phyloP scores from a whole-genome alignment of 192 early-diverging fungal species.

The Bifiguratus adelaidae region DNA sequence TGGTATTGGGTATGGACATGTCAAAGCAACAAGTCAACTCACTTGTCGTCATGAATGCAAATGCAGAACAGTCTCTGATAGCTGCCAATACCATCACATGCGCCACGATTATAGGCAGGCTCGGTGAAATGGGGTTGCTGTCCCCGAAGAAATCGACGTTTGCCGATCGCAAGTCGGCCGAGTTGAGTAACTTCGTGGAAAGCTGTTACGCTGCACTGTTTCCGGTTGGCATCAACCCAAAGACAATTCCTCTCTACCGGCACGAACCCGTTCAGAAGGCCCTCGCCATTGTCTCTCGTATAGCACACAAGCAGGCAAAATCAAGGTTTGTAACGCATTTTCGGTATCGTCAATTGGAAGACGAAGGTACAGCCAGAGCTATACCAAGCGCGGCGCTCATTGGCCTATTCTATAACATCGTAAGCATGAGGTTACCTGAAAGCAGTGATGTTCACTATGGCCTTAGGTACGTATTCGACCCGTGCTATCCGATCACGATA shows the following conservation, averaged over 20 bases:
- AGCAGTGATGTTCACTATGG: background rate
- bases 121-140: too few relatives aligned
- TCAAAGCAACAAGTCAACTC: too few relatives aligned
- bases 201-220: too few relatives aligned
- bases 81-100: too few relatives aligned
- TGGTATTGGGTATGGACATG: too few relatives aligned
- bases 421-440: background rate
- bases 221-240: too few relatives aligned
- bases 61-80: too few relatives aligned
- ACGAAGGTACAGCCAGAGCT: slow-evolving; percentile 27
- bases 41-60: too few relatives aligned
- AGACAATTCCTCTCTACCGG: background rate
- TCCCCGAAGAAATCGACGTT: too few relatives aligned
- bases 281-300: background rate
- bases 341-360: slow-evolving; percentile 26
- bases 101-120: too few relatives aligned
- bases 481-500: slow-evolving; percentile 11
- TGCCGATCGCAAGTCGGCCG: too few relatives aligned
- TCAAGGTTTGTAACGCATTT: slow-evolving; percentile 18
- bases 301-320: slow-evolving; percentile 14
- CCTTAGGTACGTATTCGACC: slow-evolving; percentile 18
- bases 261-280: background rate
- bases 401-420: slow-evolving; percentile 21
- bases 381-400: slow-evolving; percentile 28
- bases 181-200: too few relatives aligned